Evolutionary conservation across 2,329 filamentous ascomycete genomes (phyloP), one percentile per base, ranked within the genome.

Genomic region (Thielaviopsis euricoi): DNA sequence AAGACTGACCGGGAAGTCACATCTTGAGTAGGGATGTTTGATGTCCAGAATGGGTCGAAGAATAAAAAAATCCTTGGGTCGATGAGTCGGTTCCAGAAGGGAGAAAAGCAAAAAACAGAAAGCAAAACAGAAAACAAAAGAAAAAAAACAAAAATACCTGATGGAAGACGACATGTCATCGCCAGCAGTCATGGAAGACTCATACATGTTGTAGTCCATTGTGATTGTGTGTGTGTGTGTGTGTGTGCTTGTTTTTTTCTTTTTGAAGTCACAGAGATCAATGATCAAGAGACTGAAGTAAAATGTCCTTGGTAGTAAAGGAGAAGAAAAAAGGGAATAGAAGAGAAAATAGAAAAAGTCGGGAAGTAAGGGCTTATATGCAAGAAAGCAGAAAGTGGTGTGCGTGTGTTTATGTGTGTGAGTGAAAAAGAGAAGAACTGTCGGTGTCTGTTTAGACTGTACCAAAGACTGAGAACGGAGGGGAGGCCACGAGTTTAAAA

Each of bases 81-180:
- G 37, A 43, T n/a, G 17, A 43, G 37, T 43, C 37, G 37, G 37
- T 43, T 43, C 37, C 37, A 43, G 7, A 43, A 21, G 17, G 33
- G 17, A 53, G 22, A 29, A 49, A 43, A 53, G 50, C 33, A 57
- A 59, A 57, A 62, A 55, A 60, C 48, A 58, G 52, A 58, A 61
- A 57, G 56, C 63, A 62, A 64, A 63, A 65, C 70, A 64, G 68
- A 62, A 64, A 65, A 48, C 54, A 61, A 72, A 64, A 67, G 67
- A 69, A 66, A 68, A 65, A 68, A 72, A 73, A 69, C 69, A 74
- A 73, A 75, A 79, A 72, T 82, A 82, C 79, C 79, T 82, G 73
- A 76, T 74, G 67, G 79, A 75, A 66, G 76, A 77, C 7, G 29
- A 10, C 67, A 78, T 74, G 70, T 78, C 76, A 71, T 81, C 77